Conservation (phyloP, 2,329 filamentous ascomycete genomes). For the Bretziella fagacearum region DNA sequence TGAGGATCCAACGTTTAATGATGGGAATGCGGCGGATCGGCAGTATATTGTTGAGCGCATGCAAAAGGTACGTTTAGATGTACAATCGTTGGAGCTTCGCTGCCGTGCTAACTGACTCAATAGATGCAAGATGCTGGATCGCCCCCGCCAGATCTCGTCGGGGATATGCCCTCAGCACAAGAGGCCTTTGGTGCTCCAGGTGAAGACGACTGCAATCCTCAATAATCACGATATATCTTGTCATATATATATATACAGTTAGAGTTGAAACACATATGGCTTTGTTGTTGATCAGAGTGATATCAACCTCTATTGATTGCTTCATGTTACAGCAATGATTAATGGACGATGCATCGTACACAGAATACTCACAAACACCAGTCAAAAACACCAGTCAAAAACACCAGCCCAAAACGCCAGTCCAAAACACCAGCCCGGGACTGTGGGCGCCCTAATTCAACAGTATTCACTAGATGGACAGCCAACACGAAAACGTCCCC, state of each 20-base stretch:
- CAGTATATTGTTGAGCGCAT: conserved; percentile 94
- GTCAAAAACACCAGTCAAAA: background rate
- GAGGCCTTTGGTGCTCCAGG: conserved; percentile 47
- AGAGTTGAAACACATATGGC: no score
- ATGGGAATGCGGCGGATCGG: conserved; percentile 63
- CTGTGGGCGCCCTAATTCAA: background rate
- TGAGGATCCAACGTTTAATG: conserved; percentile 63
- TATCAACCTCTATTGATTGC: background rate
- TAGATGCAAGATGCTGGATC: conserved; percentile 96
- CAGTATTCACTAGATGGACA: conserved; percentile 11
- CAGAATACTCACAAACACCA: no score
- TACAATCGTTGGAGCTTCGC: background rate
- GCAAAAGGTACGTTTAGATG: conserved; percentile 58
- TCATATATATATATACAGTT: no score
- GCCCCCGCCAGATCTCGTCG: conserved; percentile 78
- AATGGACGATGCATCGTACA: no score
- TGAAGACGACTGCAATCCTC: conserved; percentile 41
- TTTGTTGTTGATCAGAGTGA: no score
- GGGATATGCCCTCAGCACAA: conserved; percentile 71
- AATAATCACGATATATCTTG: conserved; percentile 25
- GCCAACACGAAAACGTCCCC: background rate
- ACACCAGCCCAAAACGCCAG: background rate
- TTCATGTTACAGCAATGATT: background rate
- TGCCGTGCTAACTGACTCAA: background rate
- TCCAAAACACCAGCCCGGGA: background rate